Conservation (phyloP, 2,329 filamentous ascomycete genomes). For the Hyphodiscus sp. region DNA sequence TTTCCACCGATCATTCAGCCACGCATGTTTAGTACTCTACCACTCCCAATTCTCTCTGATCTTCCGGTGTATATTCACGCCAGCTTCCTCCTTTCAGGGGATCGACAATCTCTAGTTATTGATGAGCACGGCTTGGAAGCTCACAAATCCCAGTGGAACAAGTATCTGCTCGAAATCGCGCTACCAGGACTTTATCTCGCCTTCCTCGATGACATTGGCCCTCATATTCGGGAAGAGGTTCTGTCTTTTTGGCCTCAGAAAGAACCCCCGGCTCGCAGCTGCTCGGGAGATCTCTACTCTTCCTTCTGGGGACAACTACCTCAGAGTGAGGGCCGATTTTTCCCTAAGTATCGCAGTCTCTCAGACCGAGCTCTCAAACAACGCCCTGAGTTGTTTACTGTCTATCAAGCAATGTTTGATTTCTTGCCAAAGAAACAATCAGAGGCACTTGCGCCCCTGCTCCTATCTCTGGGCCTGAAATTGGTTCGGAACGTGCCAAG, state of each 20-base stretch:
- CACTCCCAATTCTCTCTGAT: slow-evolving; percentile 16
- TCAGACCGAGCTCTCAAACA: neutral
- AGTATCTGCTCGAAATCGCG: slow-evolving; percentile 16
- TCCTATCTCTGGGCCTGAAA: slow-evolving; percentile 12
- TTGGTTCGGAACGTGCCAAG: slow-evolving; percentile 7
- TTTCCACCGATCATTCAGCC: slow-evolving; percentile 1
- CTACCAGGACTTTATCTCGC: slow-evolving; percentile 23
- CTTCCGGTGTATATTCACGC: slow-evolving; percentile 28
- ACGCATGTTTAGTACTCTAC: slow-evolving; percentile 19
- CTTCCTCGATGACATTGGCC: slow-evolving; percentile 17
- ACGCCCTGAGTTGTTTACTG: slow-evolving; percentile 1
- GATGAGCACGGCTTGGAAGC: slow-evolving; percentile 14
- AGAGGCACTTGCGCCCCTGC: slow-evolving; percentile 9
- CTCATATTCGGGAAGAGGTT: slow-evolving; percentile 5
- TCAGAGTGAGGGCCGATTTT: slow-evolving; percentile 10
- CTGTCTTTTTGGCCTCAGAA: slow-evolving; percentile 21
- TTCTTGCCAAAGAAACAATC: slow-evolving; percentile 13
- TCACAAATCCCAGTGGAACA: slow-evolving; percentile 21
- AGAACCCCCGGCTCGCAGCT: slow-evolving; percentile 5
- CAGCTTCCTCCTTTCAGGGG: slow-evolving; percentile 28
- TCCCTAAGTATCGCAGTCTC: slow-evolving; percentile 12
- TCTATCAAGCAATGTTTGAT: slow-evolving; percentile 22
- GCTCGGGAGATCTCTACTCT: slow-evolving; percentile 9
- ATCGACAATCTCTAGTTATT: slow-evolving; percentile 22
- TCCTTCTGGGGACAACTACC: slow-evolving; percentile 21